These are phyloP conservation scores for Fraxinus xanthoxyloides DNA, from an alignment of 305 asterid genomes.

Conservation along the genomic window DNA sequence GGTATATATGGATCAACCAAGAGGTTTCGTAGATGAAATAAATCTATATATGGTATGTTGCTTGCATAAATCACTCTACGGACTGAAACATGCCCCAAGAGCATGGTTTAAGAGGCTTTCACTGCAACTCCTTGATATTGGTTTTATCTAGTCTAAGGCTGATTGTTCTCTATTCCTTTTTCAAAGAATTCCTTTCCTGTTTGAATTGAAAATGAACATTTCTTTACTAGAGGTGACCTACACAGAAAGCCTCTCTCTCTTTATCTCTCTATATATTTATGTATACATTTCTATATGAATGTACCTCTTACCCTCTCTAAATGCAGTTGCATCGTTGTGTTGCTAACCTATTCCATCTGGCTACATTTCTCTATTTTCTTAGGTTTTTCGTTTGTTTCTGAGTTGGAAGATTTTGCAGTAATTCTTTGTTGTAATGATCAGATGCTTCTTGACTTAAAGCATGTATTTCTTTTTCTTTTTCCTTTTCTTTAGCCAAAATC, in stretches of 20 bases:
- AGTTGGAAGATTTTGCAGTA: conserved; percentile 8
- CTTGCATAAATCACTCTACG: no score
- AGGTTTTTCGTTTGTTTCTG: conserved; percentile 14
- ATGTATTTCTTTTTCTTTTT: background rate
- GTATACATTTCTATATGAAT: background rate
- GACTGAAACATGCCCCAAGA: no score
- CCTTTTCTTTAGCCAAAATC: background rate
- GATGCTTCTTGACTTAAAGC: conserved; percentile 16
- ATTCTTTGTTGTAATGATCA: conserved; percentile 12
- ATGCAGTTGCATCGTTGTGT: background rate
- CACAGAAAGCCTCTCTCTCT: background rate
- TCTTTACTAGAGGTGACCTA: background rate
- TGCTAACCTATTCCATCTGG: conserved; percentile 23
- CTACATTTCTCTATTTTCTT: background rate
- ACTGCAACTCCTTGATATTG: no score
- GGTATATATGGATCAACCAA: no score
- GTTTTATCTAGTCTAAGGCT: no score
- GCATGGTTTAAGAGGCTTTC: no score
- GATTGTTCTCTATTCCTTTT: no score
- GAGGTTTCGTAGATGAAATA: no score
- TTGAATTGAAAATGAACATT: background rate
- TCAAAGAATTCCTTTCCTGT: no score
- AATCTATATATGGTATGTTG: no score
- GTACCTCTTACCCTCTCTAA: background rate
- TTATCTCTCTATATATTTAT: background rate